A percentile compares a stretch with the other conserved stretches of the same genome.
phyloP scores from a whole-genome alignment of 1,139 yeast species.

The Debaryomyces singareniensis region DNA sequence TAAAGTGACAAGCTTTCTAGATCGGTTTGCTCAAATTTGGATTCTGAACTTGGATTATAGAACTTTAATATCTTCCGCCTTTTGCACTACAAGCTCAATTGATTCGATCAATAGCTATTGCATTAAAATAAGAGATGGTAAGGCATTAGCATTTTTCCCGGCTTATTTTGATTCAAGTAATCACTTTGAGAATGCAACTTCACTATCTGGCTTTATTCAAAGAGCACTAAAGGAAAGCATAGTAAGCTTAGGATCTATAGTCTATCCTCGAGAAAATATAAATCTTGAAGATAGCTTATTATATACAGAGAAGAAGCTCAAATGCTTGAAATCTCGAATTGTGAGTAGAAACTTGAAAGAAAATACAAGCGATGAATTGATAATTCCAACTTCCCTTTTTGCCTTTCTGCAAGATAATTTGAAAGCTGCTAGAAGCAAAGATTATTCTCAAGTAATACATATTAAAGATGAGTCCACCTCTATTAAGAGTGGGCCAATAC shows the following conservation, averaged over 20 bases:
- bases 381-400: not conserved
- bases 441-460: conserved; percentile 18
- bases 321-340: not conserved
- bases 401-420: not conserved
- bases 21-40: conserved; percentile 37
- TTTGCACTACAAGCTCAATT: conserved; percentile 29
- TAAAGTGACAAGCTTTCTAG: conserved; percentile 30
- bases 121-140: conserved; percentile 23
- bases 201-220: not conserved
- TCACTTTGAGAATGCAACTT: not conserved
- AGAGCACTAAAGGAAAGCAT: too few species aligned
- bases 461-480: conserved; percentile 2
- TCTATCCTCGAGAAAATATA: not conserved
- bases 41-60: conserved; percentile 21
- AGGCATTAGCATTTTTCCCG: conserved; percentile 24
- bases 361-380: not conserved
- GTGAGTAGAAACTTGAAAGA: not conserved
- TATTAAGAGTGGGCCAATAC: not conserved
- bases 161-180: conserved; percentile 13
- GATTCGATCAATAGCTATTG: conserved; percentile 27
- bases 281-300: not conserved
- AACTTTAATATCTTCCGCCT: conserved; percentile 31
- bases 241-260: too few species aligned
- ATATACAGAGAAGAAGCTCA: not conserved
- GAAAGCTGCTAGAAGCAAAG: conserved; percentile 18